A percentile compares a stretch with the other conserved stretches of the same genome.
Evolutionary conservation across 768 basidiomycete genomes (phyloP).

Genomic region (Suillus spraguei): DNA sequence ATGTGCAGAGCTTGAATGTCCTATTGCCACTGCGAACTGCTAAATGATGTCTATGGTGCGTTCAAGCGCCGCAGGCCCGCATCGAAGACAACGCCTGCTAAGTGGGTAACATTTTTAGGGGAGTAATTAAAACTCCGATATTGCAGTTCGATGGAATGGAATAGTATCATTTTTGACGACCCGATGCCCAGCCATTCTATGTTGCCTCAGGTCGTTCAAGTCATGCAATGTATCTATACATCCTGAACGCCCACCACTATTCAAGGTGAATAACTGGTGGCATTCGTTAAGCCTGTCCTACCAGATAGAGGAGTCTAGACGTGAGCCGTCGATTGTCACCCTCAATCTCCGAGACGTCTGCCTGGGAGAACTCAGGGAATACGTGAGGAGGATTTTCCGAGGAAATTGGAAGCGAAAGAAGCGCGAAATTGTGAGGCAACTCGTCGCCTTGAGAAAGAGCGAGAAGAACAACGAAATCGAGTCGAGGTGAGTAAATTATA

Average conservation of each 20-base stretch:
- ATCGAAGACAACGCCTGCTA: too few relatives aligned
- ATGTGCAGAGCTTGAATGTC: too few relatives aligned
- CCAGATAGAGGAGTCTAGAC: slow-evolving; percentile 6
- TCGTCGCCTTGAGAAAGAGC: neutral
- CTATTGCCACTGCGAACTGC: too few relatives aligned
- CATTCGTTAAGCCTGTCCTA: slow-evolving; percentile 10
- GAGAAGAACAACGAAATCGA: slow-evolving; percentile 2
- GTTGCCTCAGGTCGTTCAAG: slow-evolving; percentile 5
- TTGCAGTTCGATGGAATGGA: too few relatives aligned
- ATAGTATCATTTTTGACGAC: slow-evolving; percentile 3
- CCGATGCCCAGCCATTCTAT: neutral
- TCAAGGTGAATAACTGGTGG: neutral
- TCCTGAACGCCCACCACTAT: neutral
- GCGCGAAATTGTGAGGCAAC: neutral
- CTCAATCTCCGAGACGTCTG: slow-evolving; percentile 13
- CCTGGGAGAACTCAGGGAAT: neutral
- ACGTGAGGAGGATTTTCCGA: neutral
- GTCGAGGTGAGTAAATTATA: slow-evolving; percentile 2
- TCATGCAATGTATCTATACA: slow-evolving; percentile 12
- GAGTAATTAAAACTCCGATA: too few relatives aligned
- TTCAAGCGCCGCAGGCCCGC: too few relatives aligned
- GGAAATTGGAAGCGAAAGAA: neutral
- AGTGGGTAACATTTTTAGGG: too few relatives aligned
- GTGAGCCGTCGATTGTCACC: slow-evolving; percentile 11
- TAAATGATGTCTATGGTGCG: too few relatives aligned